These are phyloP conservation scores for Aphanomyces astaci DNA, from an alignment of 352 stramenopile species.

Conservation along the genomic window DNA sequence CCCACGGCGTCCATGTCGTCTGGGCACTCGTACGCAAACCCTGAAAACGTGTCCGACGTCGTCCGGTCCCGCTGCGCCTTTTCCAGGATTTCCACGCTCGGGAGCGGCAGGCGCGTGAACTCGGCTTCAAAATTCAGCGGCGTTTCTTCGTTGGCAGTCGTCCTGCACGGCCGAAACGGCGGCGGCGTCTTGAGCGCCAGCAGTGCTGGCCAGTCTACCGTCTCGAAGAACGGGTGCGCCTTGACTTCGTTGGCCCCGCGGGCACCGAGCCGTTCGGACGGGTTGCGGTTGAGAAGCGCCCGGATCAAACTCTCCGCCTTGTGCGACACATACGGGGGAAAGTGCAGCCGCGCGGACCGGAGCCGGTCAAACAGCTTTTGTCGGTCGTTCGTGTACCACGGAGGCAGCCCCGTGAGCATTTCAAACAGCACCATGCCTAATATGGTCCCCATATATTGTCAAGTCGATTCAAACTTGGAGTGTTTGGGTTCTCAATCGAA, in stretches of 20 bases:
- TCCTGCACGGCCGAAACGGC: slow-evolving; percentile 69
- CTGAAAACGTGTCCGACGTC: slow-evolving; percentile 71
- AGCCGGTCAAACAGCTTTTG: slow-evolving; percentile 85
- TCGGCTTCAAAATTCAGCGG: slow-evolving; percentile 80
- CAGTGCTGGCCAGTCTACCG: slow-evolving; percentile 61
- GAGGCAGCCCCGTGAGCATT: slow-evolving; percentile 74
- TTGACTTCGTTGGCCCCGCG: slow-evolving; percentile 66
- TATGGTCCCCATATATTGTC: no score
- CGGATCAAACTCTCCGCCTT: slow-evolving; percentile 67
- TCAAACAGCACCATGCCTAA: slow-evolving; percentile 68
- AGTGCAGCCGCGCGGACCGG: slow-evolving; percentile 63
- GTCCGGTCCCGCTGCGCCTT: slow-evolving; percentile 29
- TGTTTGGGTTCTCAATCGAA: no score
- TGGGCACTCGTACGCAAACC: slow-evolving; percentile 73
- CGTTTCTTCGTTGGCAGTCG: slow-evolving; percentile 61
- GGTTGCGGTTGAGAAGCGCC: slow-evolving; percentile 73
- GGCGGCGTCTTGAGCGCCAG: slow-evolving; percentile 49
- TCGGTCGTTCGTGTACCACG: slow-evolving; percentile 84
- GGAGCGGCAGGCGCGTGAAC: slow-evolving; percentile 78
- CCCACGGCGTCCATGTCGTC: slow-evolving; percentile 47
- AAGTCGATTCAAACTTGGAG: no score
- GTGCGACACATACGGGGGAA: slow-evolving; percentile 76
- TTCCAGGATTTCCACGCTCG: slow-evolving; percentile 43
- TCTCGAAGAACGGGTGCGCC: slow-evolving; percentile 69
- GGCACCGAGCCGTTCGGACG: slow-evolving; percentile 50